Conservation (phyloP, 495 filamentous ascomycete genomes). For the Penicillium goetzii region DNA sequence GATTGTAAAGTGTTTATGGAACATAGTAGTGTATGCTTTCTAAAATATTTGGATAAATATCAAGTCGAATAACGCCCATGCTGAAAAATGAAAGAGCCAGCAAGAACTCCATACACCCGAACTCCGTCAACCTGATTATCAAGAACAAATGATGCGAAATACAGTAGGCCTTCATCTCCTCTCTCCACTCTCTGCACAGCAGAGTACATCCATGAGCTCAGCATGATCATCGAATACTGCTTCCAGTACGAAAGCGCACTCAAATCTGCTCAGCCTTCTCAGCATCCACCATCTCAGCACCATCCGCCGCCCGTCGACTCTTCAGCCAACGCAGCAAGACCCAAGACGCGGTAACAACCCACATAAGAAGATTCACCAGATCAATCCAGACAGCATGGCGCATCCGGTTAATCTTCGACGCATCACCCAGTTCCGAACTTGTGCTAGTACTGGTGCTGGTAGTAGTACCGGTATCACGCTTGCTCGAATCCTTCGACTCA, state of each 20-base stretch:
- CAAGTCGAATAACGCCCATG: not conserved
- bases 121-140: not conserved
- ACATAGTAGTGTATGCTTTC: not conserved
- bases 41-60: not conserved
- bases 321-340: slow-evolving; percentile 46
- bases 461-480: slow-evolving; percentile 49
- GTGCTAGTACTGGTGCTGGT: slow-evolving; percentile 33
- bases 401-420: slow-evolving; percentile 65
- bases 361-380: slow-evolving; percentile 70
- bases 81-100: not conserved
- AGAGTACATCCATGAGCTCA: not conserved
- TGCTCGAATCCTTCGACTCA: slow-evolving; percentile 41
- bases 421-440: slow-evolving; percentile 23
- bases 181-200: not conserved
- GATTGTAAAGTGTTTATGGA: not conserved
- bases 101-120: not conserved
- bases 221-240: not conserved
- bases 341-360: slow-evolving; percentile 61
- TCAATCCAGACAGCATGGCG: slow-evolving; percentile 87
- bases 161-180: not conserved
- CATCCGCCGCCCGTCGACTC: slow-evolving; percentile 19
- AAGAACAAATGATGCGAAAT: not conserved
- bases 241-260: not conserved
- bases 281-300: slow-evolving; percentile 19
- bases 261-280: slow-evolving; percentile 25